Evolutionary conservation across 2,329 filamentous ascomycete genomes (phyloP).

Genomic region (Colletotrichum sp.): DNA sequence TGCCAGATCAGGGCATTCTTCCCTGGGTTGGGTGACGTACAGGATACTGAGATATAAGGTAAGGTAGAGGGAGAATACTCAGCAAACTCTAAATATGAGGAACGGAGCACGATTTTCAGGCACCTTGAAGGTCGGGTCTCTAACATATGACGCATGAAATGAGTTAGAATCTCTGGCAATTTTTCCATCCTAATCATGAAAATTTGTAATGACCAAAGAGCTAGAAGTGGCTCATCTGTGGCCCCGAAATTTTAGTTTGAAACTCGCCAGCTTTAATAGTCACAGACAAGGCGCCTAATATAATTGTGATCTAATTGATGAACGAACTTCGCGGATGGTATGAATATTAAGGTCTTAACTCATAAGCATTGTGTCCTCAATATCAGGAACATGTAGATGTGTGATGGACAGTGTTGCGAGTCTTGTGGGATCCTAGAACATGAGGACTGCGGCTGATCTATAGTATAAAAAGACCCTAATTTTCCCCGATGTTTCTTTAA

Average conservation of each 20-base stretch:
- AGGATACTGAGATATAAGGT: too few relatives aligned
- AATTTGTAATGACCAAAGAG: neutral
- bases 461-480: too few relatives aligned
- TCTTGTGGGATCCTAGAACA: too few relatives aligned
- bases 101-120: neutral
- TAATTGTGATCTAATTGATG: too few relatives aligned
- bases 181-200: neutral
- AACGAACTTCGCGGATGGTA: too few relatives aligned
- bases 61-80: neutral
- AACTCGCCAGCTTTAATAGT: neutral
- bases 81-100: neutral
- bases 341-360: too few relatives aligned
- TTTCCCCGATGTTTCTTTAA: too few relatives aligned
- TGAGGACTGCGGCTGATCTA: too few relatives aligned
- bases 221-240: neutral
- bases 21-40: neutral
- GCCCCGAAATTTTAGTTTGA: rapidly evolving
- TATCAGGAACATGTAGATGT: too few relatives aligned
- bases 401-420: too few relatives aligned
- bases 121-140: neutral
- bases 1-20: neutral
- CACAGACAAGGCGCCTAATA: too few relatives aligned
- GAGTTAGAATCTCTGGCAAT: neutral
- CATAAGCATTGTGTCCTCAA: too few relatives aligned
- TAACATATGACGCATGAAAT: neutral